A percentile compares a stretch with the other conserved stretches of the same genome.
These are phyloP conservation scores for Tillandsia leiboldiana DNA, from an alignment of 176 grass and related monocot genomes.

Conservation along the genomic window DNA sequence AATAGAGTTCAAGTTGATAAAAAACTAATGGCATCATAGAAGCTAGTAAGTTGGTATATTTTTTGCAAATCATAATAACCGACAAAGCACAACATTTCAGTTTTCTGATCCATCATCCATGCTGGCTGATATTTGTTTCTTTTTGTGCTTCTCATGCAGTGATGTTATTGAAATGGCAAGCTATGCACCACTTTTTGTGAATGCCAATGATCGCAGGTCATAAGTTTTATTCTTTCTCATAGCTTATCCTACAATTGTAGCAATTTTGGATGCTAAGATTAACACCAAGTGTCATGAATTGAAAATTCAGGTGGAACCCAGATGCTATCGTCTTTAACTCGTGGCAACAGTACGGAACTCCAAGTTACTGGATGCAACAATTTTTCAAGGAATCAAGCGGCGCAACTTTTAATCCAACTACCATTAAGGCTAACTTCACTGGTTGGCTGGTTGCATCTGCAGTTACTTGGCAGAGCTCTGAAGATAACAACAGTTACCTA, in stretches of 20 bases:
- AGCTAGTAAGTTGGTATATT: background rate
- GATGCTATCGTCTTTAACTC: conserved; percentile 83
- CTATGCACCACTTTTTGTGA: conserved; percentile 82
- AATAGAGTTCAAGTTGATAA: background rate
- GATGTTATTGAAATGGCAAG: conserved; percentile 67
- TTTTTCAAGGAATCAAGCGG: conserved; percentile 71
- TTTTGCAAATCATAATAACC: no score
- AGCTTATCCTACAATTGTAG: conserved; percentile 1
- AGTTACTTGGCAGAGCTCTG: conserved; percentile 61
- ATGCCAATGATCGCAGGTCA: conserved; percentile 49
- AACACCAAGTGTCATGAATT: background rate
- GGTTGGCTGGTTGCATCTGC: conserved; percentile 49
- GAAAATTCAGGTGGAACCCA: conserved; percentile 60
- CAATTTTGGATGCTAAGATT: conserved; percentile 1
- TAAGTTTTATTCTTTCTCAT: background rate
- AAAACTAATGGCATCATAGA: background rate
- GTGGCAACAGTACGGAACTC: conserved; percentile 69
- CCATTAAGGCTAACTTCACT: conserved; percentile 47
- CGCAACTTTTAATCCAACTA: conserved; percentile 43
- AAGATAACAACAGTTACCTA: conserved; percentile 32
- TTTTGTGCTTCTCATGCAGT: conserved; percentile 34
- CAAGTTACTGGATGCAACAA: conserved; percentile 83
- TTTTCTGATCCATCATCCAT: background rate
- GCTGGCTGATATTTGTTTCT: background rate
- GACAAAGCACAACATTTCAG: no score